Conservation (phyloP, 2,329 filamentous ascomycete genomes). For the Colletotrichum gloeosporioides region DNA sequence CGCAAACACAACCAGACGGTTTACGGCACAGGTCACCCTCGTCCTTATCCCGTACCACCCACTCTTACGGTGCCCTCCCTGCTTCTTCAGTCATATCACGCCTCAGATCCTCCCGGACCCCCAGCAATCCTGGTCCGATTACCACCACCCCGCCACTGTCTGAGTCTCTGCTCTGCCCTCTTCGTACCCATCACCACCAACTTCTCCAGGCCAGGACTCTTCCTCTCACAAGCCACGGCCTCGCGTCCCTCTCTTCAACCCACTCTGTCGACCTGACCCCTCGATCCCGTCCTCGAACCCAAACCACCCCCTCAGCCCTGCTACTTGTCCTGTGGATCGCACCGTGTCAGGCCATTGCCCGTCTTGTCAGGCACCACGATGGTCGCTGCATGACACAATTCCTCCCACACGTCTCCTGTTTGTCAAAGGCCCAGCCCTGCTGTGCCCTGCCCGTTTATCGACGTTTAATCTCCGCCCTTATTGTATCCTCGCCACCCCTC, state of each 20-base stretch:
- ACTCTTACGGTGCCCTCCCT: background rate
- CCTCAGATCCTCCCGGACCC: slow-evolving; percentile 7
- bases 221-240: background rate
- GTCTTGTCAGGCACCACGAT: slow-evolving; percentile 13
- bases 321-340: slow-evolving; percentile 4
- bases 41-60: background rate
- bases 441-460: slow-evolving; percentile 16
- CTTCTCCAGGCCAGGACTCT: background rate
- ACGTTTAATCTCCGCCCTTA: slow-evolving; percentile 23
- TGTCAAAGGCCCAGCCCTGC: slow-evolving; percentile 17
- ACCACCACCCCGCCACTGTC: slow-evolving; percentile 1
- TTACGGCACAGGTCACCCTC: background rate
- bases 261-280: background rate
- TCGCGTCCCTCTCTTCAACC: background rate
- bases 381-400: slow-evolving; percentile 22
- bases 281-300: background rate
- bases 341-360: slow-evolving; percentile 19
- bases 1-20: background rate
- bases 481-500: slow-evolving; percentile 23
- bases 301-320: slow-evolving; percentile 19
- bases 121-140: background rate
- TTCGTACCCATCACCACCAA: background rate
- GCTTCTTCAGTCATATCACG: background rate
- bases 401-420: slow-evolving; percentile 14
- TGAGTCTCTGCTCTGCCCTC: background rate